Evolutionary conservation across 2,329 filamentous ascomycete species (phyloP).

Genomic region (Trichoderma oligosporum): DNA sequence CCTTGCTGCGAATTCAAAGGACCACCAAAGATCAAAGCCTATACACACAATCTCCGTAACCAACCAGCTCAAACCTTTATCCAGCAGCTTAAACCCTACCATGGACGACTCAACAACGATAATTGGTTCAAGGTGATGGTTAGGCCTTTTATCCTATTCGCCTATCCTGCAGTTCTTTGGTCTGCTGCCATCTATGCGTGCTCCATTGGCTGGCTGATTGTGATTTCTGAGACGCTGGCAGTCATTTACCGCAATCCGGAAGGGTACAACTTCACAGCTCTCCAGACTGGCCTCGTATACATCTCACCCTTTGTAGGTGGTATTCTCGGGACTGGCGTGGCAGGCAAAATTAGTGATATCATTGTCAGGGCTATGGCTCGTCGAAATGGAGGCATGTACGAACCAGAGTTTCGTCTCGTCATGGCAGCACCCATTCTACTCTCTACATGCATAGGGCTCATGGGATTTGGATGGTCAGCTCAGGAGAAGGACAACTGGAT

Average conservation of each 20-base stretch:
- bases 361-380: slow-evolving; percentile 78
- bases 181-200: slow-evolving; percentile 79
- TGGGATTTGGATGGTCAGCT: slow-evolving; percentile 95
- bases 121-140: slow-evolving; percentile 74
- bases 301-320: slow-evolving; percentile 86
- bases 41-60: slow-evolving; percentile 67
- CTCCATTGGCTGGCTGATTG: slow-evolving; percentile 92
- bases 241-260: slow-evolving; percentile 68
- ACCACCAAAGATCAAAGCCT: slow-evolving; percentile 44
- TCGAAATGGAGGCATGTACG: slow-evolving; percentile 88
- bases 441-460: slow-evolving; percentile 77
- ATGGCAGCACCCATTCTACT: slow-evolving; percentile 81
- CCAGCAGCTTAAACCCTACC: slow-evolving; percentile 71
- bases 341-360: slow-evolving; percentile 80
- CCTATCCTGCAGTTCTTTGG: slow-evolving; percentile 88
- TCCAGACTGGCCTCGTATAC: slow-evolving; percentile 83
- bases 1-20: slow-evolving; percentile 35
- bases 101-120: slow-evolving; percentile 73
- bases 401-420: slow-evolving; percentile 86
- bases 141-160: slow-evolving; percentile 79
- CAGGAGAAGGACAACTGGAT: slow-evolving; percentile 75
- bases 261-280: slow-evolving; percentile 74
- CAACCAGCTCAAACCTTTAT: slow-evolving; percentile 66
- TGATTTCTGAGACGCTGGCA: slow-evolving; percentile 82
- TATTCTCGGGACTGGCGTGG: slow-evolving; percentile 85